Conservation (phyloP, 345 rosid species). For the Murraya koenigii region DNA sequence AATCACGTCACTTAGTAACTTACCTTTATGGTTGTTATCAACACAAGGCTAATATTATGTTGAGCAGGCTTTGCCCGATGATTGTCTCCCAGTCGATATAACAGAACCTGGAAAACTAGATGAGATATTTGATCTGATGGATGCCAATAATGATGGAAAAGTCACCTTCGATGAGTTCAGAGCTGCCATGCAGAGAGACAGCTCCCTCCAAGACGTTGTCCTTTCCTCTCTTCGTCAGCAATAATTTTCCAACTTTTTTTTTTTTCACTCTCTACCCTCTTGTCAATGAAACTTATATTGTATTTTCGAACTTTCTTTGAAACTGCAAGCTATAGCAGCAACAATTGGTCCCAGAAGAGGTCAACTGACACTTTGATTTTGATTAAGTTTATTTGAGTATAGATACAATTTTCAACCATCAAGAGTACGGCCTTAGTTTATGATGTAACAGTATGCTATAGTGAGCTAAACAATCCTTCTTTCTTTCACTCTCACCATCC, state of each 20-base stretch:
- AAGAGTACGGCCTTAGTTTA: neutral
- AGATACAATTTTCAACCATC: neutral
- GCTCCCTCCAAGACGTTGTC: constrained; percentile 61
- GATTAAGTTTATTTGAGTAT: neutral
- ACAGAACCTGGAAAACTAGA: constrained; percentile 63
- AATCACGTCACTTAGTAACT: neutral
- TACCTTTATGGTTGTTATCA: neutral
- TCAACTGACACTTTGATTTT: neutral
- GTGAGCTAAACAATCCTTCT: neutral
- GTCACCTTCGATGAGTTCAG: constrained; percentile 72
- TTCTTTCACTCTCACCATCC: neutral
- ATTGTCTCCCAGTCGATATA: constrained; percentile 59
- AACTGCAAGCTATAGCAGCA: neutral
- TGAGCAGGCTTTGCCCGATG: constrained; percentile 62
- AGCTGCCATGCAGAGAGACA: constrained; percentile 65
- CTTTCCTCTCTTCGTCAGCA: constrained; percentile 62
- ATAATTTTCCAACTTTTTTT: constrained; percentile 12
- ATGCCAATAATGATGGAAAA: constrained; percentile 64
- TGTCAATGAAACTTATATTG: neutral
- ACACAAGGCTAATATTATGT: neutral
- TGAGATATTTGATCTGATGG: constrained; percentile 64
- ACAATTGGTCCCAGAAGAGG: constrained; percentile 1
- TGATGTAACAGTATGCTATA: neutral
- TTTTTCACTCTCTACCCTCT: neutral
- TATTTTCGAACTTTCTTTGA: neutral